These are phyloP conservation scores for Ophiostoma quercus DNA, from an alignment of 2,329 filamentous ascomycete species.

Conservation along the genomic window DNA sequence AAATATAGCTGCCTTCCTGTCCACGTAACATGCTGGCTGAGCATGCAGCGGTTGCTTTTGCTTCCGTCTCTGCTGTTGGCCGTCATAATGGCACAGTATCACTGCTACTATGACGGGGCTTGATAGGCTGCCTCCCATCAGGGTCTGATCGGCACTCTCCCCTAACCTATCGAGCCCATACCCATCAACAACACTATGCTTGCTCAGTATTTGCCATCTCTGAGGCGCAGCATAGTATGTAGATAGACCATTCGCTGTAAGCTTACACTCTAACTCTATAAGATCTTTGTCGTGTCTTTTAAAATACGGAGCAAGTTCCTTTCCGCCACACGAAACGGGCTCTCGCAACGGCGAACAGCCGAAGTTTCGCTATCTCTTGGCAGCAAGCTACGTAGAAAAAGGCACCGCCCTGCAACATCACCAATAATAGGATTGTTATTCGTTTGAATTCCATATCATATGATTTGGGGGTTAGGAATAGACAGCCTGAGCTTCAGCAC, in stretches of 20 bases:
- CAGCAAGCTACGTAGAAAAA: not conserved
- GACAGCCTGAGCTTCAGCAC: not conserved
- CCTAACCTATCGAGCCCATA: not conserved
- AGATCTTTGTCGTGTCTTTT: not conserved
- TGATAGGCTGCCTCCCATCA: conserved; percentile 1
- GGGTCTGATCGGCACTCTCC: not conserved
- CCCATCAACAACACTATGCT: not conserved
- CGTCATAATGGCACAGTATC: not conserved
- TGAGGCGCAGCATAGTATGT: not conserved
- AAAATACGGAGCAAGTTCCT: not conserved
- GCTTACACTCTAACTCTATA: not conserved
- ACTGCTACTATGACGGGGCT: not conserved
- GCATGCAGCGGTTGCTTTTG: not conserved
- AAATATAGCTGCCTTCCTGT: not conserved
- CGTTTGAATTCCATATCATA: not conserved
- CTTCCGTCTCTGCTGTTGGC: not conserved
- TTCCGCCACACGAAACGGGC: not conserved
- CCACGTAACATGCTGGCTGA: conserved; percentile 1
- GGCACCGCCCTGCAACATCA: not conserved
- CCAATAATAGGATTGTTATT: not conserved
- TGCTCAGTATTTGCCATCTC: not conserved
- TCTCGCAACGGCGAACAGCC: not conserved
- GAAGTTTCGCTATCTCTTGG: not conserved
- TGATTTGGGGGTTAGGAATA: not conserved
- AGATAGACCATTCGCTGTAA: not conserved